Evolutionary conservation across 768 basidiomycete species (phyloP), one percentile per base, ranked within the genome.

Genomic region (Rhodocollybia butyracea): DNA sequence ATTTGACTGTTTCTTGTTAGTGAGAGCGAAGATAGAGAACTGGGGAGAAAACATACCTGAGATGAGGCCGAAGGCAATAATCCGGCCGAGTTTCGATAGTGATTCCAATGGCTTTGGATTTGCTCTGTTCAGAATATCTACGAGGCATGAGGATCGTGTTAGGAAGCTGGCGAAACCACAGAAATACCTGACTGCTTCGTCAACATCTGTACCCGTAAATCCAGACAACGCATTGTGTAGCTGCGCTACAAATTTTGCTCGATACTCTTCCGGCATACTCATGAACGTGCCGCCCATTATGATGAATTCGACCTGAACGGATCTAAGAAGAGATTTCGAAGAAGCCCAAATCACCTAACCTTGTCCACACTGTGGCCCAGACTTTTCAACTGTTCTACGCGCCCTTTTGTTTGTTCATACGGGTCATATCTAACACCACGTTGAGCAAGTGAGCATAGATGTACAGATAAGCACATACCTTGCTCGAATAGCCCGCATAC

Each of bases 251-350:
- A 99, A 99, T 60, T 90, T 86, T 57, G 84, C 85, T 57, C 97
- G 83, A 68, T 99, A 98, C 42, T 94, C 91, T 69, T 98, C 94
- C 34, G 95, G 91, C 89, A 98, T 96, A 66, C 95, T 98, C 94
- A 99, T 98, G 71, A 99, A 99, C 11, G 97, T 99, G 42, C 97
- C 97, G 22, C 97, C 97, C 97, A 98, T 98, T 58, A 96, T 80
- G 60, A 97, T 98, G 62, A 87, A 89, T 63, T 92, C 91, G 29
- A 93, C 88, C 90, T 91, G 40, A 15, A 52, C 46, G 22, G 27
- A 41, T n/a, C 29, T 27, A 15, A 38, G 31, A 42, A 51, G 12
- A n/a, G 19, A 46, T 19, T 22, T 13, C 26, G 15, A 40, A n/a
- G 42, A 24, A n/a, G 26, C n/a, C 22, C 19, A 24, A 29, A 19